These are phyloP conservation scores for Juglanconis oblonga DNA, from an alignment of 2,329 filamentous ascomycete genomes.

Conservation along the genomic window DNA sequence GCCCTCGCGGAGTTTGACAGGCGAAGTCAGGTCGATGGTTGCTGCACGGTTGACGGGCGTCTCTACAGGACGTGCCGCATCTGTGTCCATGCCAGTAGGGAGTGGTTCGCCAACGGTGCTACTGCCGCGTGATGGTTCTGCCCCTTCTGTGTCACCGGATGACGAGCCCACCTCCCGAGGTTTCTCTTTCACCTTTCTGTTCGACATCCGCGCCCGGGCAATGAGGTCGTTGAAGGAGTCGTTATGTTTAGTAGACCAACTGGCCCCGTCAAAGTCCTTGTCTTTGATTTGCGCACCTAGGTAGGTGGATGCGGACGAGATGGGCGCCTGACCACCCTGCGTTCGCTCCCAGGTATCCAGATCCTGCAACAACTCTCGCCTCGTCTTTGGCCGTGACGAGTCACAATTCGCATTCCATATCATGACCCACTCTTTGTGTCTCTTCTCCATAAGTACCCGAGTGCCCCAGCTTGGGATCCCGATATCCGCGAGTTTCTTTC, in stretches of 20 bases:
- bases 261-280: constrained; percentile 82
- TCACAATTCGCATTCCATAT: constrained; percentile 98
- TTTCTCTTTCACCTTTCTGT: constrained; percentile 25
- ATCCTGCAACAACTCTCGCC: constrained; percentile 71
- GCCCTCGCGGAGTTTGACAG: neutral
- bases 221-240: constrained; percentile 78
- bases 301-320: constrained; percentile 33
- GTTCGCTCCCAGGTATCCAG: constrained; percentile 85
- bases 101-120: neutral
- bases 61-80: neutral
- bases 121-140: neutral
- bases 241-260: constrained; percentile 72
- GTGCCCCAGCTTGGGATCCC: constrained; percentile 71
- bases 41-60: neutral
- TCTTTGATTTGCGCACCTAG: constrained; percentile 62
- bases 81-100: neutral
- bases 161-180: neutral
- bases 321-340: constrained; percentile 60
- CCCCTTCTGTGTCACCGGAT: no score
- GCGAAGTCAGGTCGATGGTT: neutral
- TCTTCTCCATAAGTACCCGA: constrained; percentile 67
- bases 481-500: constrained; percentile 77
- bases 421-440: constrained; percentile 92
- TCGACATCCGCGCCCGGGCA: constrained; percentile 61
- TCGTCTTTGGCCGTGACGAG: constrained; percentile 67